Conservation (phyloP, 352 stramenopile genomes). For the Phytophthora pseudosyringae region DNA sequence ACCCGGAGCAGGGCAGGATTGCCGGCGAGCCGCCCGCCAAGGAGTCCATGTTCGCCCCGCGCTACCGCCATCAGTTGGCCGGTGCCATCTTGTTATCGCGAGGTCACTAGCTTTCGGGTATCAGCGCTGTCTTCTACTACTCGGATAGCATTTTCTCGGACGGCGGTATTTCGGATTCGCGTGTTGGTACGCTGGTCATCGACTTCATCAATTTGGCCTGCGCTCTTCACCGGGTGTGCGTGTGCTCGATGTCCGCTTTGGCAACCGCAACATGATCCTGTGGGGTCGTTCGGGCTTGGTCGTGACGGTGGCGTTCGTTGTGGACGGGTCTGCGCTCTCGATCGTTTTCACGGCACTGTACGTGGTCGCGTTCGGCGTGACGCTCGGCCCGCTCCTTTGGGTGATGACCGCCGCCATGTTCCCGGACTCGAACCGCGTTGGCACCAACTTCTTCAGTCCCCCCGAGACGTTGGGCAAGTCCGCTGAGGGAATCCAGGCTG, state of each 20-base stretch:
- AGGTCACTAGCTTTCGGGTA: slow-evolving; percentile 13
- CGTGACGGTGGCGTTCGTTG: slow-evolving; percentile 12
- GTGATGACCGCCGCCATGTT: background rate
- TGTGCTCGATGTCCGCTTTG: slow-evolving; percentile 15
- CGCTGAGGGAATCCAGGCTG: background rate
- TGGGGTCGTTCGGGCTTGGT: slow-evolving; percentile 14
- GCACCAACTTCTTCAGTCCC: background rate
- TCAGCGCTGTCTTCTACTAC: background rate
- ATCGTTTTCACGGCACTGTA: slow-evolving; percentile 18
- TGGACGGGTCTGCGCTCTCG: slow-evolving; percentile 2
- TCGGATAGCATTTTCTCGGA: too few relatives aligned
- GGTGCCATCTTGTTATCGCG: slow-evolving; percentile 19
- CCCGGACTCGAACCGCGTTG: too few relatives aligned
- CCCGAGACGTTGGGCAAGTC: slow-evolving; percentile 14
- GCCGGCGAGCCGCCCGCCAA: slow-evolving; percentile 17
- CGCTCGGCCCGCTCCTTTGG: too few relatives aligned
- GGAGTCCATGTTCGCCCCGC: slow-evolving; percentile 17
- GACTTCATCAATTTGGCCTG: too few relatives aligned
- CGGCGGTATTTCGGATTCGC: too few relatives aligned
- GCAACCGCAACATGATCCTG: slow-evolving; percentile 20
- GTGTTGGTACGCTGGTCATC: too few relatives aligned
- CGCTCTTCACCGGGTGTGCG: background rate
- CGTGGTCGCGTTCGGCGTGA: background rate
- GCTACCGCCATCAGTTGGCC: slow-evolving; percentile 12
- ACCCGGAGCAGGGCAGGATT: slow-evolving; percentile 17